phyloP scores from a whole-genome alignment of 441 rosid genomes.

The Pelargonium cotyledonis region DNA sequence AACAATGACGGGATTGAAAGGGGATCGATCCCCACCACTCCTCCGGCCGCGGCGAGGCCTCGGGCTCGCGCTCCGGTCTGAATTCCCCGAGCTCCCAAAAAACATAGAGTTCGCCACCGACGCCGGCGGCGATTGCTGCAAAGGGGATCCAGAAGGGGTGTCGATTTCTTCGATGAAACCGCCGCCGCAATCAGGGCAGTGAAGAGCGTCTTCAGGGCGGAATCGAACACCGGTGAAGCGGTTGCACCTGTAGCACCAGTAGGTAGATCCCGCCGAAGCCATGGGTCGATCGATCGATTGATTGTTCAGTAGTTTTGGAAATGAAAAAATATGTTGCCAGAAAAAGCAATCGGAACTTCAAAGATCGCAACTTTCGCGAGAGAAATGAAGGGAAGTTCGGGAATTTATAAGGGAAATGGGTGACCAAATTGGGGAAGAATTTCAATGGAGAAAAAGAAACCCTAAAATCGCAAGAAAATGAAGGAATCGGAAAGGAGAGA shows the following conservation, averaged over 20 bases:
- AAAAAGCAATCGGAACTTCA: too few relatives aligned
- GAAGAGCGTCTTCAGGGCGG: slow-evolving; percentile 23
- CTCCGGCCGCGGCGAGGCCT: slow-evolving; percentile 28
- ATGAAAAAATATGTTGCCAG: too few relatives aligned
- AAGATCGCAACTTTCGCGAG: too few relatives aligned
- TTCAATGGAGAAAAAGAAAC: background rate
- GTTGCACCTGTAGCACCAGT: slow-evolving; percentile 56
- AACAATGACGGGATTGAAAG: slow-evolving; percentile 54
- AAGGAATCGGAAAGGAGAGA: too few relatives aligned
- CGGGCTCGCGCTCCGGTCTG: slow-evolving; percentile 5
- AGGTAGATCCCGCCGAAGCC: slow-evolving; percentile 34
- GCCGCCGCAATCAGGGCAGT: slow-evolving; percentile 44
- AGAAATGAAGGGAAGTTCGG: background rate
- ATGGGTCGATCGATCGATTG: slow-evolving; percentile 7
- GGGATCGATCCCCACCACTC: slow-evolving; percentile 41
- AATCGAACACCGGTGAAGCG: slow-evolving; percentile 26
- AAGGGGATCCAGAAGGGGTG: slow-evolving; percentile 19
- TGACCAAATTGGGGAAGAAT: background rate
- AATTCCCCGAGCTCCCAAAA: too few relatives aligned
- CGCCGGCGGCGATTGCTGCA: slow-evolving; percentile 17
- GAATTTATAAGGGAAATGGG: background rate
- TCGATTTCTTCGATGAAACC: slow-evolving; percentile 43
- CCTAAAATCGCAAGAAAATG: background rate
- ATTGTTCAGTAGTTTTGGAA: too few relatives aligned
- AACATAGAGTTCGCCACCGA: too few relatives aligned